Percentiles rank a stretch among this genome's conserved stretches.
phyloP scores from a whole-genome alignment of 1,284 basidiomycete species.

The Cystobasidium slooffiae region DNA sequence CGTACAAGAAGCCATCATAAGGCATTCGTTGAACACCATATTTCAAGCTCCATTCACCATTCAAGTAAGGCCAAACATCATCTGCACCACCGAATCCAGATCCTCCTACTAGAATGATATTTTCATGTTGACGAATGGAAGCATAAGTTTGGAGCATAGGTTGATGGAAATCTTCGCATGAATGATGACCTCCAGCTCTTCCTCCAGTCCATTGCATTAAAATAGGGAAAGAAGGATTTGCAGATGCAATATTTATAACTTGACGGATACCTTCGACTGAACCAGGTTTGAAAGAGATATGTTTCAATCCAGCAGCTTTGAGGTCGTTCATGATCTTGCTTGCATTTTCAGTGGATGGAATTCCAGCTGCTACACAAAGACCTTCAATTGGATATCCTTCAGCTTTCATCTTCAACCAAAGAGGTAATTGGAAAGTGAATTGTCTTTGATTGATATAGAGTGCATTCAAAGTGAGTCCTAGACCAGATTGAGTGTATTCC shows the following conservation, averaged over 20 bases:
- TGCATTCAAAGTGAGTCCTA: conserved; percentile 90
- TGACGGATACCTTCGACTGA: conserved; percentile 96
- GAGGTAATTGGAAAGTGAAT: conserved; percentile 84
- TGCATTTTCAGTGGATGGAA: conserved; percentile 90
- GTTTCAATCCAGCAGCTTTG: conserved; percentile 75
- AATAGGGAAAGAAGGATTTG: conserved; percentile 96
- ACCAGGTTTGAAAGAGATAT: conserved; percentile 96
- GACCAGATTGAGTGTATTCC: conserved; percentile 73
- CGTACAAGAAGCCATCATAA: conserved; percentile 96
- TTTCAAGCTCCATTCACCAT: conserved; percentile 89
- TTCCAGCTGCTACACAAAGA: conserved; percentile 96
- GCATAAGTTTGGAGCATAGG: conserved; percentile 90
- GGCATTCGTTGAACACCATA: conserved; percentile 96
- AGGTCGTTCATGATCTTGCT: conserved; percentile 85
- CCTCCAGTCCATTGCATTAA: conserved; percentile 99
- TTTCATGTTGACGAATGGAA: conserved; percentile 82
- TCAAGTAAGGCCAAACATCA: conserved; percentile 95
- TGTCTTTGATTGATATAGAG: conserved; percentile 99
- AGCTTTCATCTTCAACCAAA: conserved; percentile 95
- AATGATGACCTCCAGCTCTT: conserved; percentile 98
- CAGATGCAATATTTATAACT: conserved; percentile 91
- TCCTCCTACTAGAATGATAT: conserved; percentile 91
- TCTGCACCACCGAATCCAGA: conserved; percentile 95
- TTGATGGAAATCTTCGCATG: conserved; percentile 98
- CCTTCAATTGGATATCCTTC: conserved; percentile 96